These are phyloP conservation scores for Magnolia sinica DNA, from an alignment of 164 flowering plant species.

Conservation along the genomic window DNA sequence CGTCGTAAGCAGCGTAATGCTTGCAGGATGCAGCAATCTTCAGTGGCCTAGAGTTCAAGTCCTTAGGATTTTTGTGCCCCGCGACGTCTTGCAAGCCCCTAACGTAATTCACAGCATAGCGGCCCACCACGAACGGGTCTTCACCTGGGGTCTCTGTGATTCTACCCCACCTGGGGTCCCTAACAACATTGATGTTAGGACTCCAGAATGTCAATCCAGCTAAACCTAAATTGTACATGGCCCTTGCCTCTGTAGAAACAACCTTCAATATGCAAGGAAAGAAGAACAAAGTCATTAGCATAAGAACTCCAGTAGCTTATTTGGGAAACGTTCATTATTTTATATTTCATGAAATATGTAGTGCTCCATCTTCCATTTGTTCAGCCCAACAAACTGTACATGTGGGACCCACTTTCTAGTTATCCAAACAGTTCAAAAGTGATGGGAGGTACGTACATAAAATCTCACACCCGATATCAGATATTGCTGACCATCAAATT, in stretches of 20 bases:
- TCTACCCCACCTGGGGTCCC: constrained; percentile 88
- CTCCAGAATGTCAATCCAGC: constrained; percentile 86
- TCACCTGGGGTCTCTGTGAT: constrained; percentile 85
- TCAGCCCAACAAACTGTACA: too few relatives aligned
- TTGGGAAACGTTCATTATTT: too few relatives aligned
- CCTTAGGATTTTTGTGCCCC: constrained; percentile 10
- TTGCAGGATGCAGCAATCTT: constrained; percentile 85
- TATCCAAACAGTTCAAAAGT: too few relatives aligned
- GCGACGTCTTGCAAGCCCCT: constrained; percentile 56
- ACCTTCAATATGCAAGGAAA: constrained; percentile 18
- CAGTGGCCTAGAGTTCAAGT: constrained; percentile 25
- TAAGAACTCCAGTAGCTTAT: too few relatives aligned
- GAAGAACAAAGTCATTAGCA: too few relatives aligned
- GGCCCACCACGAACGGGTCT: constrained; percentile 53
- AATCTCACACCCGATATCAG: too few relatives aligned
- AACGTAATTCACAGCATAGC: constrained; percentile 61
- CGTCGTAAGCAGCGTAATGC: constrained; percentile 80
- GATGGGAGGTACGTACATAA: too few relatives aligned
- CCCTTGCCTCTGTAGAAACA: constrained; percentile 82
- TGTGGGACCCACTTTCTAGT: too few relatives aligned
- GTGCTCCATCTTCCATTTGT: too few relatives aligned
- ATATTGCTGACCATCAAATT: too few relatives aligned
- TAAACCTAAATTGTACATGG: constrained; percentile 75
- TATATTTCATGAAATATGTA: too few relatives aligned
- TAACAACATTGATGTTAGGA: constrained; percentile 70